Evolutionary conservation across 495 filamentous ascomycete species (phyloP), one percentile per base, ranked within the genome.

Genomic region (Letharia columbiana): DNA sequence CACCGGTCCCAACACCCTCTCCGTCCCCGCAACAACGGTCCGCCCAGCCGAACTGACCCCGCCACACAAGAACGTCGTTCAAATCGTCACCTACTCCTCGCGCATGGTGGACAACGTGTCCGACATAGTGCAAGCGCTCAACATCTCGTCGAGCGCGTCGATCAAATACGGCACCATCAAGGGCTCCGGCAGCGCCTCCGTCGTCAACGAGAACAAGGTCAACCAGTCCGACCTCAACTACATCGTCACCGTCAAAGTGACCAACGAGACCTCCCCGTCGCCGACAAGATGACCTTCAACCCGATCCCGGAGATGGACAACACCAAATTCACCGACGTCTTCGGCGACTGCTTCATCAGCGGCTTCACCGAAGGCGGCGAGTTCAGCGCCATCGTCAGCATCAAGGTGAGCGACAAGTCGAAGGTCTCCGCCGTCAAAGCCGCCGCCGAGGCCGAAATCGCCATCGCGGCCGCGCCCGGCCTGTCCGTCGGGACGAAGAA

Each of bases 121-220:
- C 20, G 75, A 77, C 40, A 71, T 77, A 41, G 73, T 75, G 54
- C 71, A 75, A 49, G 70, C 71, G 3, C 68, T 77, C 57, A 77
- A 76, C 61, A 72, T 77, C 18, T 73, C 72, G 2, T 69, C 74
- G 4, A 69, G 68, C 15, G 69, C 71, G 49, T 72, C 69, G 0
- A 76, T 76, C 65, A 76, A 76, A 60, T 74, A 74, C 57, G 75
- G 74, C 11, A 76, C 72, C 31, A 71, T 76, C 54, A 71, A 76
- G 59, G 75, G 68, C 18, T 71, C 71, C 64, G 74, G 72, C 9
- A 76, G 73, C 58, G 66, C 74, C 5, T 72, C 71, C 17, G 74
- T 72, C 57, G 69, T 77, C 10, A 72, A 77, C 61, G 72, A 76
- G 52, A 71, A 58, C 45, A 77, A 77, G 49, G 67, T 77, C 59